Conservation (phyloP, 1,139 yeast genomes). For the Taphrina confusa region DNA sequence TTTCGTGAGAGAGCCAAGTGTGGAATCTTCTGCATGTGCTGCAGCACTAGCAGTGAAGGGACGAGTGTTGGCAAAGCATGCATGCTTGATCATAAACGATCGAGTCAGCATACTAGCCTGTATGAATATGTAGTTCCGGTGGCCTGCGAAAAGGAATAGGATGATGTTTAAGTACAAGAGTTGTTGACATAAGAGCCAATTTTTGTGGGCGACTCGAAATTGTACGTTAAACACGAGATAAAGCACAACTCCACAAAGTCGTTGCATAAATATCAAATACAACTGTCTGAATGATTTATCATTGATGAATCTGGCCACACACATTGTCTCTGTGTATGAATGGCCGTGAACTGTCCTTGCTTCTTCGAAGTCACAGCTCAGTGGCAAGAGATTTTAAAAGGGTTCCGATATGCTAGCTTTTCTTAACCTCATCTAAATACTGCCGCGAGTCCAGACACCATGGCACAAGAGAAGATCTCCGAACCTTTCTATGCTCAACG, state of each 20-base stretch:
- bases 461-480: conserved; percentile 13
- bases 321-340: too few relatives aligned
- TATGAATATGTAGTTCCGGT: not conserved
- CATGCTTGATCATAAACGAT: too few relatives aligned
- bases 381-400: too few relatives aligned
- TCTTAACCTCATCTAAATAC: not conserved
- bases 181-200: not conserved
- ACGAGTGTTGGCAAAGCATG: not conserved
- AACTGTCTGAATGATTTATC: not conserved
- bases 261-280: not conserved
- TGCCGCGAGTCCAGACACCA: not conserved
- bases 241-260: not conserved
- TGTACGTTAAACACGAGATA: not conserved
- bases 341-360: too few relatives aligned
- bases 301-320: not conserved
- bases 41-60: not conserved
- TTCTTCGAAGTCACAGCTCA: too few relatives aligned
- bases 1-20: not conserved
- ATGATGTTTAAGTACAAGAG: not conserved
- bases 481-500: conserved; percentile 31
- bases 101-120: not conserved
- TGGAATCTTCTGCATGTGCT: not conserved
- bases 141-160: not conserved
- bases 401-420: too few relatives aligned
- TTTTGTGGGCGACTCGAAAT: not conserved